phyloP scores from a whole-genome alignment of 192 early-diverging fungal genomes.

The Coemansia sp. region DNA sequence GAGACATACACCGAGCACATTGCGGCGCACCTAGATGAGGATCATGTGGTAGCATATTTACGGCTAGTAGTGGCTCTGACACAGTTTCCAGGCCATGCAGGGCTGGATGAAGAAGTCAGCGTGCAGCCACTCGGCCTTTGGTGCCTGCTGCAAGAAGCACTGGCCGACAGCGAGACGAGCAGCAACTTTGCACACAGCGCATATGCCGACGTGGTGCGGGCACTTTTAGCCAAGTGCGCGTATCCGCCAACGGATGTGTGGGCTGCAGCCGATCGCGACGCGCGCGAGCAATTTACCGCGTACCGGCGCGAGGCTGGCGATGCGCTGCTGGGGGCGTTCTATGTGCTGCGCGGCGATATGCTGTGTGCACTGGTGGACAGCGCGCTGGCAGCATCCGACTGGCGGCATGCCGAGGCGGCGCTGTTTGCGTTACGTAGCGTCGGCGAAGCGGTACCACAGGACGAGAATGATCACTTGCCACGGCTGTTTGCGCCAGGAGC shows the following conservation, averaged over 20 bases:
- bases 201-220: slow-evolving; percentile 55
- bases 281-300: slow-evolving; percentile 57
- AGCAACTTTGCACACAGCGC: slow-evolving; percentile 35
- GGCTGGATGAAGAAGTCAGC: slow-evolving; percentile 65
- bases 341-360: slow-evolving; percentile 61
- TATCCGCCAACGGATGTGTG: slow-evolving; percentile 58
- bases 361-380: slow-evolving; percentile 47
- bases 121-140: slow-evolving; percentile 72
- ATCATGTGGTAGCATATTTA: slow-evolving; percentile 16
- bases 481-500: slow-evolving; percentile 61
- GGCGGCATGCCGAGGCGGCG: slow-evolving; percentile 57
- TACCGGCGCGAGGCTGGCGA: slow-evolving; percentile 75
- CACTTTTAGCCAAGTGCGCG: slow-evolving; percentile 58
- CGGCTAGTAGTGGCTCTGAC: slow-evolving; percentile 62
- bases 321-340: slow-evolving; percentile 67
- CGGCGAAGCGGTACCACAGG: slow-evolving; percentile 60
- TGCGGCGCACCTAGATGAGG: slow-evolving; percentile 12
- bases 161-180: slow-evolving; percentile 53
- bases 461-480: slow-evolving; percentile 56
- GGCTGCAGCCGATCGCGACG: slow-evolving; percentile 57
- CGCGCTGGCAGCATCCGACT: slow-evolving; percentile 19
- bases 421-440: slow-evolving; percentile 65
- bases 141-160: slow-evolving; percentile 68
- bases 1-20: slow-evolving; percentile 45
- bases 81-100: slow-evolving; percentile 67